Percentiles rank a stretch among this genome's conserved stretches.
These are phyloP conservation scores for Linnemannia exigua DNA, from an alignment of 192 early-diverging fungal genomes.

Conservation along the genomic window DNA sequence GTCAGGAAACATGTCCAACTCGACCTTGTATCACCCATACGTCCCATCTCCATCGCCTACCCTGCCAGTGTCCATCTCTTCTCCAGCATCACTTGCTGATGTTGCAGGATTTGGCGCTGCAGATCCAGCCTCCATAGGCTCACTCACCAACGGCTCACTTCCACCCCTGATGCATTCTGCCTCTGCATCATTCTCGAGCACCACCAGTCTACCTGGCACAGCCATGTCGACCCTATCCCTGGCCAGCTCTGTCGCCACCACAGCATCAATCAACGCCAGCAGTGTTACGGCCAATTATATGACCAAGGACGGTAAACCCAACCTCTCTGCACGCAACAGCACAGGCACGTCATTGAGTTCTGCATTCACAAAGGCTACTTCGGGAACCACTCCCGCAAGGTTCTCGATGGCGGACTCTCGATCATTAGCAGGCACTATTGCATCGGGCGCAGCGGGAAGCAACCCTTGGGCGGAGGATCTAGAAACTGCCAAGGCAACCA, in stretches of 20 bases:
- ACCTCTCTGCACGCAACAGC: slow-evolving; percentile 41
- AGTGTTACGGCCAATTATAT: not conserved
- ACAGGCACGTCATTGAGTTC: slow-evolving; percentile 25
- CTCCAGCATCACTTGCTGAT: slow-evolving; percentile 37
- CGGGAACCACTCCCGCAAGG: slow-evolving; percentile 12
- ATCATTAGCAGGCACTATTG: slow-evolving; percentile 26
- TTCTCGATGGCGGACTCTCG: slow-evolving; percentile 49
- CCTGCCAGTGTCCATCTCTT: slow-evolving; percentile 31
- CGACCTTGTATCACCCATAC: slow-evolving; percentile 34
- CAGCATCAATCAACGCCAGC: not conserved
- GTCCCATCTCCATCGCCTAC: slow-evolving; percentile 42
- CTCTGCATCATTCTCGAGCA: slow-evolving; percentile 21
- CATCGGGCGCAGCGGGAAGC: slow-evolving; percentile 7
- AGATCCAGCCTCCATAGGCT: slow-evolving; percentile 26
- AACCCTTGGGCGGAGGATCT: slow-evolving; percentile 55
- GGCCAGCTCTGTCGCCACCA: not conserved
- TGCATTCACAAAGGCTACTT: not conserved
- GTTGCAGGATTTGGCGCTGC: slow-evolving; percentile 26
- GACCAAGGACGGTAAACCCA: slow-evolving; percentile 36
- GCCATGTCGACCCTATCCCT: slow-evolving; percentile 6
- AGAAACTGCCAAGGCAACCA: slow-evolving; percentile 26
- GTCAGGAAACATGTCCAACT: slow-evolving; percentile 43
- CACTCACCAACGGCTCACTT: slow-evolving; percentile 19
- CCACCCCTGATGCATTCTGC: slow-evolving; percentile 30
- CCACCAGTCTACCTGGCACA: slow-evolving; percentile 11